A percentile compares a stretch with the other conserved stretches of the same genome.
Evolutionary conservation across 2,329 filamentous ascomycete genomes (phyloP).

Genomic region (Camillea tinctor): DNA sequence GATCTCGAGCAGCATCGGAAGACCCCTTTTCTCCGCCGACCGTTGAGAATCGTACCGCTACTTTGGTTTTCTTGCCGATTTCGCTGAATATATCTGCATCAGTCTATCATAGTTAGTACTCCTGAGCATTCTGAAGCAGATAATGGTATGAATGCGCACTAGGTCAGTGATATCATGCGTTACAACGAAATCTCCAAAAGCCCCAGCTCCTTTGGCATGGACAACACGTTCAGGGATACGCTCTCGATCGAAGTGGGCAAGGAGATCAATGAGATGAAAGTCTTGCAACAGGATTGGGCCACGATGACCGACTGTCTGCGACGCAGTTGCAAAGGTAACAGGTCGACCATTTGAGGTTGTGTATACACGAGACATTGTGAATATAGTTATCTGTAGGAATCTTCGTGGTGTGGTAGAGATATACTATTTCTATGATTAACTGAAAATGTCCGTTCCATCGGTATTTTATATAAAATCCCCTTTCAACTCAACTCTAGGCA

Average conservation of each 20-base stretch:
- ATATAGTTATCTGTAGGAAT: too few relatives aligned
- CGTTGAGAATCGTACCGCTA: conserved; percentile 66
- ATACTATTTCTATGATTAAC: too few relatives aligned
- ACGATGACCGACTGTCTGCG: too few relatives aligned
- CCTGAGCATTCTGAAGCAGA: neutral
- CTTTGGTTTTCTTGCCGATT: conserved; percentile 59
- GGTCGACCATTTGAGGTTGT: too few relatives aligned
- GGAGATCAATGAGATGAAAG: conserved; percentile 24
- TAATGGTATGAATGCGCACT: neutral
- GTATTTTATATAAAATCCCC: too few relatives aligned
- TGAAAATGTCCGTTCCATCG: too few relatives aligned
- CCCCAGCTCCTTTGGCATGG: conserved; percentile 39
- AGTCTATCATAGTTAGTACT: conserved; percentile 5
- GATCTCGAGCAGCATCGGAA: conserved; percentile 64
- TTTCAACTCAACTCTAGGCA: too few relatives aligned
- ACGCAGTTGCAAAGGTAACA: too few relatives aligned
- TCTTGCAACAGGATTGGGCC: conserved; percentile 21
- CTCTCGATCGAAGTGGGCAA: conserved; percentile 36
- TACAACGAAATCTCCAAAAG: conserved; percentile 43
- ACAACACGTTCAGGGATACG: conserved; percentile 48
- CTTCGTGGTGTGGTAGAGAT: too few relatives aligned
- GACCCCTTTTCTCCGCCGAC: conserved; percentile 69
- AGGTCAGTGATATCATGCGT: conserved; percentile 51
- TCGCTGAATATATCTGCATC: conserved; percentile 46
- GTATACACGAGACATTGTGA: too few relatives aligned